Base-by-base conservation (phyloP, 306 rosid species). In the Abrus precatorius region DNA sequence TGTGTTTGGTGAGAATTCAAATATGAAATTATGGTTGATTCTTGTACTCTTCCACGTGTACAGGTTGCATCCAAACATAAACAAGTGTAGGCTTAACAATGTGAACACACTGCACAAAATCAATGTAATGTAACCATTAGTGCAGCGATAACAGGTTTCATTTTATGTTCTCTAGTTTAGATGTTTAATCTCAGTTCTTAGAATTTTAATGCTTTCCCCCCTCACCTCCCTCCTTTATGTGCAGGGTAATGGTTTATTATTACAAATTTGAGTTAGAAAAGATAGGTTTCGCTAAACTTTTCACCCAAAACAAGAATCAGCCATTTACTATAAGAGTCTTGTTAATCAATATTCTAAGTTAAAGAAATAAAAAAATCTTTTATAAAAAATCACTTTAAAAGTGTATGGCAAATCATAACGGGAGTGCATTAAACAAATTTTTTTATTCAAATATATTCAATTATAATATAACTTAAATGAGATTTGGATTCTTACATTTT, bases 61-160 rank as follows among this genome's bases (percentile, higher is more conserved):
- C 10, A 96, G 69, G 76, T 96, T 91, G 88, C 99, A 96, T 33
- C 98, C 99, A 65, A 93, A 89, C 98, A 93, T 84, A 40, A 93
- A 96, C 88, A 96, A 60, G 80, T 96, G 99, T 74, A 96, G 85
- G 77, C 99, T 90, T 40, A 96, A 75, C 86, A 96, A 84, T 6
- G 93, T 93, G 85, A 92, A 92, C 80, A 90, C 84, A 69, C 98
- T 95, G 97, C 94, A 86, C 55, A 76, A 77, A 53, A 62, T 60
- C 63, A 73, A 20, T 69, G 48, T 33, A 48, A 59, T 69, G 48
- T 33, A 48, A 59, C 12, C 54, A 33, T 80, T 66, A 77, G 79
- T 72, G 0, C 3, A 62, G 7, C 48, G 50, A 41, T 54, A 54
- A 55, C 9, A 64, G 0, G 20, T 2, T 30, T 33, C 43, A 32